These are phyloP conservation scores for Penicillium sp. DNA, from an alignment of 2,329 filamentous ascomycete genomes.

Conservation along the genomic window DNA sequence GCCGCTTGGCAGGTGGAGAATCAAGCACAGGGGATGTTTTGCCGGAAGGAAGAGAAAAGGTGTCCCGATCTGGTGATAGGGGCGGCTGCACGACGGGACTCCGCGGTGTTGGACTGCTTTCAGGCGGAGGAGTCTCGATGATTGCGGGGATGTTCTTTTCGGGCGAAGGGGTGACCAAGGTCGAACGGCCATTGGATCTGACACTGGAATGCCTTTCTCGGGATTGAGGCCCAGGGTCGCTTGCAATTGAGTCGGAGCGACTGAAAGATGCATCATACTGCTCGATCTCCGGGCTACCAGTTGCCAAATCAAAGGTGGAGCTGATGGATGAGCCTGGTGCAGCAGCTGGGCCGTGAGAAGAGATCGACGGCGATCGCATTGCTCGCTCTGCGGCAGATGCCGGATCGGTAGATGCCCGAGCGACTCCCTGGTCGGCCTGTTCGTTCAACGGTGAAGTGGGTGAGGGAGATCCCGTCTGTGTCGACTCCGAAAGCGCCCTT, in stretches of 20 bases:
- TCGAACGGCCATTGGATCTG: conserved; percentile 52
- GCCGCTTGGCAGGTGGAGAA: conserved; percentile 33
- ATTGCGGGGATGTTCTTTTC: conserved; percentile 49
- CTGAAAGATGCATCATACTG: conserved; percentile 12
- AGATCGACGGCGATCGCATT: conserved; percentile 41
- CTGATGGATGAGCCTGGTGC: conserved; percentile 16
- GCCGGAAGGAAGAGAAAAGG: conserved; percentile 7
- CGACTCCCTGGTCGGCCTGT: conserved; percentile 28
- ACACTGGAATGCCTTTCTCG: conserved; percentile 52
- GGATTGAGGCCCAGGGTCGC: conserved; percentile 33
- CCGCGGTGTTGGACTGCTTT: conserved; percentile 28
- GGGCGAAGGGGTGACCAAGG: conserved; percentile 46
- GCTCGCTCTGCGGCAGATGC: conserved; percentile 30
- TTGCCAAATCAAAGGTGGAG: conserved; percentile 25
- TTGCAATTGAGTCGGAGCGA: conserved; percentile 13
- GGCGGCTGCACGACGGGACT: conserved; percentile 27
- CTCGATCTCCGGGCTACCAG: conserved; percentile 23
- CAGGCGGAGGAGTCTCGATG: conserved; percentile 56
- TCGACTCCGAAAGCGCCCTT: conserved; percentile 54
- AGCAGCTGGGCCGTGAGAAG: conserved; percentile 18
- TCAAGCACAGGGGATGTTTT: conserved; percentile 39
- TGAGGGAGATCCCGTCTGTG: conserved; percentile 44
- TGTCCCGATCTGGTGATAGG: conserved; percentile 47
- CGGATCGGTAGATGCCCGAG: conserved; percentile 34
- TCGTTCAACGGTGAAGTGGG: conserved; percentile 30